Evolutionary conservation across 345 rosid genomes (phyloP).

Genomic region (Rhodamnia rubescens): DNA sequence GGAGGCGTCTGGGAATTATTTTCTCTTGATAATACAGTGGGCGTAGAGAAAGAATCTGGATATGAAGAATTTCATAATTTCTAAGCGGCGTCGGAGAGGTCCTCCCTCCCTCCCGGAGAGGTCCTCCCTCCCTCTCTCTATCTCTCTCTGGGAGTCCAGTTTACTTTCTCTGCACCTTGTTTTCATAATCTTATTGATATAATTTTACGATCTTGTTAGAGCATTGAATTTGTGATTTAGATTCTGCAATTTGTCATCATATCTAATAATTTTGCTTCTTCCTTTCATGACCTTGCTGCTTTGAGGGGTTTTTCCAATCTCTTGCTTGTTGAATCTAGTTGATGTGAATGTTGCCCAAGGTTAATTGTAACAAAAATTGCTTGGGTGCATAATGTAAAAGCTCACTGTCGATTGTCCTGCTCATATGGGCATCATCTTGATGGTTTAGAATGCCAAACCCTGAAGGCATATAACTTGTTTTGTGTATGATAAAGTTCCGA

Average conservation of each 20-base stretch:
- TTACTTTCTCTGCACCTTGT: background rate
- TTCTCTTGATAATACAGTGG: background rate
- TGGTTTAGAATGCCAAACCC: background rate
- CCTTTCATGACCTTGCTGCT: background rate
- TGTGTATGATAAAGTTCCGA: background rate
- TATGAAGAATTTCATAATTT: background rate
- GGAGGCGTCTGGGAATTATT: background rate
- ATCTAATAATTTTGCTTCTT: background rate
- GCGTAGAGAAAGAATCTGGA: background rate
- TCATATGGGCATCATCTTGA: background rate
- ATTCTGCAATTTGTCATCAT: background rate
- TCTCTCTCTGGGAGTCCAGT: background rate
- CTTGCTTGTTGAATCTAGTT: background rate
- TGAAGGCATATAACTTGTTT: background rate
- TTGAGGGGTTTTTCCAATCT: background rate
- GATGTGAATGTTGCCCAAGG: background rate
- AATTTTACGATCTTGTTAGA: background rate
- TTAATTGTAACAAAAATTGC: background rate
- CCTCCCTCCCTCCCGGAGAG: background rate
- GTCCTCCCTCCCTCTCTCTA: background rate
- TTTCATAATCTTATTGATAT: background rate
- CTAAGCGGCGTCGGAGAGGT: background rate
- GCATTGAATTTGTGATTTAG: background rate
- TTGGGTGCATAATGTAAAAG: background rate
- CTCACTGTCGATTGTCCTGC: background rate